Conservation (phyloP, 2,329 filamentous ascomycete genomes). For the Furcasterigmium furcatum region DNA sequence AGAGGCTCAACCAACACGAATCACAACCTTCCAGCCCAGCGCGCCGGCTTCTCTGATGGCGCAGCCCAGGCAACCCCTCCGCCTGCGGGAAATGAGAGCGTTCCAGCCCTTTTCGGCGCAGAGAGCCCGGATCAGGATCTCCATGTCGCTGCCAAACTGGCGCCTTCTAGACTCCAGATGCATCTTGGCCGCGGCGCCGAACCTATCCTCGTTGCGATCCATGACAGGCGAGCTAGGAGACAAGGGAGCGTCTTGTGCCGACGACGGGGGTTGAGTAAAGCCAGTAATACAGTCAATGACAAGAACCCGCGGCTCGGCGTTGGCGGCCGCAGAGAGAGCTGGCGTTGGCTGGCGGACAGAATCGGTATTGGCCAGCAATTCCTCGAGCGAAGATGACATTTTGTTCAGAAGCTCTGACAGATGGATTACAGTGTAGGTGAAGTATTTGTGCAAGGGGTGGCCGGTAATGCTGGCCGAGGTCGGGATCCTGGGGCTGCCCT, state of each 20-base stretch:
- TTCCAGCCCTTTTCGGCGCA: constrained; percentile 75
- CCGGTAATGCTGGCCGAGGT: constrained; percentile 48
- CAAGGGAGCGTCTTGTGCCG: constrained; percentile 33
- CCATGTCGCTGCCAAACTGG: constrained; percentile 62
- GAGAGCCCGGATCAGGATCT: constrained; percentile 68
- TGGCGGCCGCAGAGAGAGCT: constrained; percentile 17
- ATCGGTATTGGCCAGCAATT: constrained; percentile 37
- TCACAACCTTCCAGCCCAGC: constrained; percentile 66
- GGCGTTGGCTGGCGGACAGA: constrained; percentile 26
- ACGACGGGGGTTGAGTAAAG: constrained; percentile 36
- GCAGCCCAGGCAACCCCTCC: constrained; percentile 69
- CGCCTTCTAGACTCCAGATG: constrained; percentile 53
- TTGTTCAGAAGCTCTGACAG: constrained; percentile 52
- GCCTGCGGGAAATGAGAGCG: constrained; percentile 64
- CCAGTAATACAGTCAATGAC: constrained; percentile 63
- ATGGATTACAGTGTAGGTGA: constrained; percentile 57
- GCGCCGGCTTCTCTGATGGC: constrained; percentile 73
- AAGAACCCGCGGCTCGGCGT: constrained; percentile 41
- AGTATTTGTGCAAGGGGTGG: constrained; percentile 62
- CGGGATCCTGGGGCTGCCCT: constrained; percentile 37
- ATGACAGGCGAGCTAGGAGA: constrained; percentile 44
- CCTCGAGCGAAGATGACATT: constrained; percentile 36
- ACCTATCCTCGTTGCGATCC: constrained; percentile 29
- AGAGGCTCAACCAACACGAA: constrained; percentile 55
- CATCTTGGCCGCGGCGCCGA: constrained; percentile 47